A percentile compares a stretch with the other conserved stretches of the same genome.
These are phyloP conservation scores for Brassica nigra DNA, from an alignment of 345 rosid species.

Conservation along the genomic window DNA sequence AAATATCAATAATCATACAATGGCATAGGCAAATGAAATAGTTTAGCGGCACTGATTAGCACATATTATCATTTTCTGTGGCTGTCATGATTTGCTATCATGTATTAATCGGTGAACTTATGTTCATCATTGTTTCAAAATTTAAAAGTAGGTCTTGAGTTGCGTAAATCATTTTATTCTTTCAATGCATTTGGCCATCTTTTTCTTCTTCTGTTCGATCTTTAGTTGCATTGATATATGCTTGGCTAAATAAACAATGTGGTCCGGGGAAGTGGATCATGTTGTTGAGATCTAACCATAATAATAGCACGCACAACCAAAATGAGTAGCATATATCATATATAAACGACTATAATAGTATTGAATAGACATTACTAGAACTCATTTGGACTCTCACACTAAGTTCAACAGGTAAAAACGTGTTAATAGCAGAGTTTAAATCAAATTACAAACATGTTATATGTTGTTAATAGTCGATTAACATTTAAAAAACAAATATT, in stretches of 20 bases:
- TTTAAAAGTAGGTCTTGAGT: slow-evolving; percentile 28
- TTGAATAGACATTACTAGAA: neutral
- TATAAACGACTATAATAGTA: neutral
- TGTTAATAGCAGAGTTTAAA: neutral
- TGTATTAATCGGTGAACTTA: slow-evolving; percentile 21
- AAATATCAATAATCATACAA: slow-evolving; percentile 11
- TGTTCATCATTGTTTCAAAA: slow-evolving; percentile 35
- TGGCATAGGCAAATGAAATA: neutral
- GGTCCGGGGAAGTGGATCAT: slow-evolving; percentile 19
- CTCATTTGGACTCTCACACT: neutral
- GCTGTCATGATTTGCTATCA: slow-evolving; percentile 27
- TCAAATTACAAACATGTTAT: neutral
- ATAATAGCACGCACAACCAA: slow-evolving; percentile 1
- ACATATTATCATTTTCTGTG: neutral
- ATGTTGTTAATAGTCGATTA: neutral
- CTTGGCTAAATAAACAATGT: slow-evolving; percentile 20
- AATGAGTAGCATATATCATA: neutral
- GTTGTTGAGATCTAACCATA: slow-evolving; percentile 19
- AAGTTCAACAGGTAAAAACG: neutral
- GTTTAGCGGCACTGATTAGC: slow-evolving; percentile 17
- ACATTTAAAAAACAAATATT: neutral
- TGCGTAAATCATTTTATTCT: neutral
- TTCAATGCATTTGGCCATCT: slow-evolving; percentile 9
- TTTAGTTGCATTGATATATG: slow-evolving; percentile 3
- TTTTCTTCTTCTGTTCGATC: neutral